These are phyloP conservation scores for Arctium minus DNA, from an alignment of 129 eudicot species.

Conservation along the genomic window DNA sequence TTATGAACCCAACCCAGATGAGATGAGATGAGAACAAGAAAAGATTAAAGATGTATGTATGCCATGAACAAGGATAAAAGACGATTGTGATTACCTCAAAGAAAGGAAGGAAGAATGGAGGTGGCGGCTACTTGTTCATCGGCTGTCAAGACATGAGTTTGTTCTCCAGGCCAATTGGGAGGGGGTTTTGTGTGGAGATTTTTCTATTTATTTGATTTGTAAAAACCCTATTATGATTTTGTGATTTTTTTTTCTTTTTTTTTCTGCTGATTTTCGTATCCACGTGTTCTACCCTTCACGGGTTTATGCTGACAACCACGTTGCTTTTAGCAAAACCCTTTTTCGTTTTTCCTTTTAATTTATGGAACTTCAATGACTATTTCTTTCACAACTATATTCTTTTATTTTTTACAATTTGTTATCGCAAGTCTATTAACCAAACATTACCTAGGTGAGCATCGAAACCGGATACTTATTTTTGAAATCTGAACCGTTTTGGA, in stretches of 20 bases:
- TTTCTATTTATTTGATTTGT: constrained; percentile 10
- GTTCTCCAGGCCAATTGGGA: constrained; percentile 31
- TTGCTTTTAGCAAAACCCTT: not conserved
- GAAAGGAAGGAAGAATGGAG: not conserved
- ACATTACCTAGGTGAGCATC: no score
- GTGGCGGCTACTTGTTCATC: constrained; percentile 44
- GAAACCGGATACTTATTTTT: no score
- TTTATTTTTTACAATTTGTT: not conserved
- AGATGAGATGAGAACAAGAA: not conserved
- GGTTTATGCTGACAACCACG: constrained; percentile 16
- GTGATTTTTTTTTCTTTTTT: not conserved
- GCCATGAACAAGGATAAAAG: not conserved
- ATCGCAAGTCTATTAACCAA: not conserved
- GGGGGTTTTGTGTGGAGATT: constrained; percentile 23
- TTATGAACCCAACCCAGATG: not conserved
- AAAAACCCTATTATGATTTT: constrained; percentile 16
- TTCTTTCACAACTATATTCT: not conserved
- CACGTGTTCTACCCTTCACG: constrained; percentile 53
- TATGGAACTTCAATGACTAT: not conserved
- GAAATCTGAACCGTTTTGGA: no score
- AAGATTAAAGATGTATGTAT: not conserved
- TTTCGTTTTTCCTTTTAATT: not conserved
- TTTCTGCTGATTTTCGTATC: constrained; percentile 25
- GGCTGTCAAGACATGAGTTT: constrained; percentile 18
- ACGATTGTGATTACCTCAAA: constrained; percentile 31